Percentiles rank a stretch among this genome's conserved stretches.
Evolutionary conservation across 192 early-diverging fungal genomes (phyloP).

Genomic region (Gaertneriomyces sp.): DNA sequence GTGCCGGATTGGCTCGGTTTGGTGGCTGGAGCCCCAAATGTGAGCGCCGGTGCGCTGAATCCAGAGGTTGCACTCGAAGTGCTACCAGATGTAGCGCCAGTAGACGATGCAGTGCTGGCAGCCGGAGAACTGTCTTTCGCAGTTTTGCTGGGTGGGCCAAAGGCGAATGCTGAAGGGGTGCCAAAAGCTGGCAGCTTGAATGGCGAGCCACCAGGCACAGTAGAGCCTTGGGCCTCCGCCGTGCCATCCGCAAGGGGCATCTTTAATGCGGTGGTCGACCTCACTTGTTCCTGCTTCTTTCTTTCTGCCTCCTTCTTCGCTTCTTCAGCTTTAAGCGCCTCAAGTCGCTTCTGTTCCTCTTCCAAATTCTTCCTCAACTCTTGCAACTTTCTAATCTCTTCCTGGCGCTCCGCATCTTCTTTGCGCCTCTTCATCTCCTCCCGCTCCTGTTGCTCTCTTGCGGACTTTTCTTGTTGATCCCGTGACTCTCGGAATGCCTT

Average conservation of each 20-base stretch:
- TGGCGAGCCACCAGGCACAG: not conserved
- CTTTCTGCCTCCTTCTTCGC: not conserved
- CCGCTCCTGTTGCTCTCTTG: slow-evolving; percentile 5
- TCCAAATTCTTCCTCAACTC: not conserved
- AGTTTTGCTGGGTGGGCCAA: not conserved
- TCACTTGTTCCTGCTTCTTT: slow-evolving; percentile 5
- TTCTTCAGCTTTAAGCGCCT: slow-evolving; percentile 8
- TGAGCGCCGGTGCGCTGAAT: no score
- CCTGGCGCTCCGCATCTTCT: slow-evolving; percentile 1
- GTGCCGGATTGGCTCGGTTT: not conserved
- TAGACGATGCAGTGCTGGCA: no score
- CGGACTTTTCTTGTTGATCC: slow-evolving; percentile 8
- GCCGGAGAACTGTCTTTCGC: no score
- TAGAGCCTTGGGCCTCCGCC: no score
- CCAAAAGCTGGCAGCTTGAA: not conserved
- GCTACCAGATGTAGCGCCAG: no score
- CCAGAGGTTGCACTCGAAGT: no score
- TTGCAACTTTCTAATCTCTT: not conserved
- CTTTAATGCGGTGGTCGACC: slow-evolving; percentile 5
- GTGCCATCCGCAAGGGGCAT: not conserved
- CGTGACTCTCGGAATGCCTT: slow-evolving; percentile 3
- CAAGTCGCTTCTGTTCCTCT: slow-evolving; percentile 4
- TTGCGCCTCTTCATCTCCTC: slow-evolving; percentile 2
- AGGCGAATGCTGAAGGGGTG: not conserved
- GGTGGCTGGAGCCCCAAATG: no score